Percentiles rank a stretch among this genome's conserved stretches.
phyloP scores from a whole-genome alignment of 2,329 filamentous ascomycete species.

The Bimuria novae-zelandiae region DNA sequence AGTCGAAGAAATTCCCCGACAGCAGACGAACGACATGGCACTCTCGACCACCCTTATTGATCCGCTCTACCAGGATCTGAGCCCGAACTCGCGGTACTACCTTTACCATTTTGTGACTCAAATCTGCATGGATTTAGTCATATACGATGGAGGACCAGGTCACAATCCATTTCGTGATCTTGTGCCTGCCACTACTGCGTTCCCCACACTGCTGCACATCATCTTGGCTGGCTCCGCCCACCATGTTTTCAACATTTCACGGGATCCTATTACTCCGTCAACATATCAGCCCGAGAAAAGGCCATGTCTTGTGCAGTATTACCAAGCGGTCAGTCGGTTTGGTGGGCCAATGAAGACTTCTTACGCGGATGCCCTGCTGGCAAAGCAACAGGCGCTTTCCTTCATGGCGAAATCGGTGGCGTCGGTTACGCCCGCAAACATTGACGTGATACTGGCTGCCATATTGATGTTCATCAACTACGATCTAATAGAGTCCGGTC shows the following conservation, averaged over 20 bases:
- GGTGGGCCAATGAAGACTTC: constrained; percentile 38
- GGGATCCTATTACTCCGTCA: constrained; percentile 41
- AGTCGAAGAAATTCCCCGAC: background rate
- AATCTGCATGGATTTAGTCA: constrained; percentile 60
- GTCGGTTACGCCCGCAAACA: constrained; percentile 34
- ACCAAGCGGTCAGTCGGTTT: constrained; percentile 47
- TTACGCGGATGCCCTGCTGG: constrained; percentile 47
- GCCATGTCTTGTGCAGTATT: constrained; percentile 38
- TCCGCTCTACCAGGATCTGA: constrained; percentile 61
- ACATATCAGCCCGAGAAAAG: constrained; percentile 37
- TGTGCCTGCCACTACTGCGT: constrained; percentile 50
- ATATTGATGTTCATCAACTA: constrained; percentile 57
- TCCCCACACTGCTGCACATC: constrained; percentile 52
- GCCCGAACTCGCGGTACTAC: constrained; percentile 52
- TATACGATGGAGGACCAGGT: constrained; percentile 50
- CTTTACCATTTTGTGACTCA: constrained; percentile 54
- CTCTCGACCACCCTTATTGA: constrained; percentile 55
- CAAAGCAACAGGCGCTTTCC: constrained; percentile 54
- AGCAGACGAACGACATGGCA: constrained; percentile 25
- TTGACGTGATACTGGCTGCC: constrained; percentile 52
- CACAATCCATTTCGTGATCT: constrained; percentile 56
- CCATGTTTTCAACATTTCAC: constrained; percentile 50
- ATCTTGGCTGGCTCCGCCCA: constrained; percentile 56
- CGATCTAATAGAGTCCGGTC: constrained; percentile 57
- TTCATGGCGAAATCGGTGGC: constrained; percentile 45